Conservation (phyloP, 192 early-diverging fungal genomes). For the Borealophlyctis nickersoniae region DNA sequence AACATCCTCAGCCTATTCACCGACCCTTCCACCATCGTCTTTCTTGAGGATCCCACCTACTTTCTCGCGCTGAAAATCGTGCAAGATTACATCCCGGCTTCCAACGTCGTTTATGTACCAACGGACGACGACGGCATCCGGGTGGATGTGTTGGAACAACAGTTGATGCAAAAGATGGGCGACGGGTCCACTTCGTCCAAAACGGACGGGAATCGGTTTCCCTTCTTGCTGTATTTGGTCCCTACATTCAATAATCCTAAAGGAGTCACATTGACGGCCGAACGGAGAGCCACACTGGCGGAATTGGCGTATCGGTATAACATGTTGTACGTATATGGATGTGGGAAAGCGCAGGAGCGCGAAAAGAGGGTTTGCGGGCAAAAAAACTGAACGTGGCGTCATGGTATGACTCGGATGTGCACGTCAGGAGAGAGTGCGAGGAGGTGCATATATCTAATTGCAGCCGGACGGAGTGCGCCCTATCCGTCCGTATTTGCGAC, state of each 20-base stretch:
- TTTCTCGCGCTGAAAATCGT: conserved; percentile 43
- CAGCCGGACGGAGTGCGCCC: too few relatives aligned
- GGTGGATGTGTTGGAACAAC: conserved; percentile 12
- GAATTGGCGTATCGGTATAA: conserved; percentile 36
- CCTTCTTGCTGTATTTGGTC: conserved; percentile 39
- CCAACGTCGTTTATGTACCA: conserved; percentile 21
- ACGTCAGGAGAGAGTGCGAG: too few relatives aligned
- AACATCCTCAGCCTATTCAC: too few relatives aligned
- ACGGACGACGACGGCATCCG: conserved; percentile 34
- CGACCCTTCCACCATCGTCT: too few relatives aligned
- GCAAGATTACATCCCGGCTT: conserved; percentile 28
- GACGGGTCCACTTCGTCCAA: neutral
- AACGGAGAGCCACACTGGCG: conserved; percentile 18
- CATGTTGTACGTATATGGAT: too few relatives aligned
- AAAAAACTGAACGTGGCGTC: too few relatives aligned
- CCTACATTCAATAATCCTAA: conserved; percentile 47
- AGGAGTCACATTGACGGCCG: conserved; percentile 18
- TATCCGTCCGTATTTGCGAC: too few relatives aligned
- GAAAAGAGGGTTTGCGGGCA: too few relatives aligned
- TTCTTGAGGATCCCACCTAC: conserved; percentile 49
- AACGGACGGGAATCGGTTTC: conserved; percentile 16
- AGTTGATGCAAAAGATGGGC: neutral
- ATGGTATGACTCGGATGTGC: too few relatives aligned
- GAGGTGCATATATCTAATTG: too few relatives aligned
- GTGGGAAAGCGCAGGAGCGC: too few relatives aligned